Evolutionary conservation across 164 flowering plant species (phyloP), one percentile per base, ranked within the genome.

Genomic region (Cinnamomum chago): DNA sequence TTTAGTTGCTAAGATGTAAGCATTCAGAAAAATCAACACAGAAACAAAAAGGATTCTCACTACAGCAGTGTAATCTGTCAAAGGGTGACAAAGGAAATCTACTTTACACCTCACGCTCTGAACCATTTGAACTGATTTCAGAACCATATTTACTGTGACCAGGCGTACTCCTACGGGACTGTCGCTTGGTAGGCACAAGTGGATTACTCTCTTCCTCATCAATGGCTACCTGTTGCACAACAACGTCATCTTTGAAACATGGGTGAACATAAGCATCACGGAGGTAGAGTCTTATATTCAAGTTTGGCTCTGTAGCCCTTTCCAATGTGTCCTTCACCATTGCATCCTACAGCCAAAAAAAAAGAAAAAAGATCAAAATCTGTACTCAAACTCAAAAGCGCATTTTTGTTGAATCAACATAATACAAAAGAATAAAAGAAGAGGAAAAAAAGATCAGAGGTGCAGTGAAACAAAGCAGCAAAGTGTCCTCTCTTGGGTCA

Each of bases 281-380:
- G 27, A 92, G 87, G 73, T 92, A 92, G 58, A 65, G 73, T 81
- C 70, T 89, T 80, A 90, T 62, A 80, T 92, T 86, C 35, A 92
- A 79, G 77, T 76, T 85, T 58, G 97, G 97, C 58, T 90, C 97
- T 3, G 87, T 90, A 0, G 93, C 95, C 71, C 85, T 71, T 71
- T 92, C 97, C 47, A 92, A 68, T 74, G 95, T 92, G 68, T 92
- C 97, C 83, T 87, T 92, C 78, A 89, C 85, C 90, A 89, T 86
- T 51, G 97, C 93, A 50, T 92, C 90, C 97, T 92, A 86, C 70
- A 3, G n/a, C n/a, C n/a, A n/a, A n/a, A n/a, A n/a, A n/a, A n/a
- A 28, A 18, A 5, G 2, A 33, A 18, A 7, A 67, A 20, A 30
- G 20, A 28, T 40, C 47, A 40, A 40, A 9, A 40, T 7, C 11